Percentiles rank a stretch among this genome's conserved stretches.
Conservation (phyloP, 2,329 filamentous ascomycete genomes). For the Colletotrichum sidae region DNA sequence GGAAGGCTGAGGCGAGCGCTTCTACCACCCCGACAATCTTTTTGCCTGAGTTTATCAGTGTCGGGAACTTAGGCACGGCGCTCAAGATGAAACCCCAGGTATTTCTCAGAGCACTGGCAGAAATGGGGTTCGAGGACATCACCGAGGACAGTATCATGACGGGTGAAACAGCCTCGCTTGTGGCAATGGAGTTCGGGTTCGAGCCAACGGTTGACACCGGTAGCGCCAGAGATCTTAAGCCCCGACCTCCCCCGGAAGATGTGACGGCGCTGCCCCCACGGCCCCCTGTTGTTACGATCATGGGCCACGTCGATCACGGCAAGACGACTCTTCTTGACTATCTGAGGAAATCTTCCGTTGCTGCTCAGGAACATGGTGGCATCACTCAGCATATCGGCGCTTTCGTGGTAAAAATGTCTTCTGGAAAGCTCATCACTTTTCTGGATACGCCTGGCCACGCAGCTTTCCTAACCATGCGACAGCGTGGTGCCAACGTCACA, state of each 20-base stretch:
- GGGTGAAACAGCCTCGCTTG: constrained; percentile 87
- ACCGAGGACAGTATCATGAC: constrained; percentile 87
- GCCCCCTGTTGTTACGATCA: constrained; percentile 96
- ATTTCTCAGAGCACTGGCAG: constrained; percentile 80
- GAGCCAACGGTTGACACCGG: constrained; percentile 81
- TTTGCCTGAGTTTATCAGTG: constrained; percentile 90
- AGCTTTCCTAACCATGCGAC: constrained; percentile 94
- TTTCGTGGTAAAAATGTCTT: constrained; percentile 89
- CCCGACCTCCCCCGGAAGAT: constrained; percentile 77
- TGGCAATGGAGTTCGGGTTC: constrained; percentile 93
- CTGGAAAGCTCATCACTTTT: constrained; percentile 93
- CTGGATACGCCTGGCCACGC: constrained; percentile 96
- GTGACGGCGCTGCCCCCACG: constrained; percentile 75
- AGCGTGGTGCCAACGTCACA: constrained; percentile 93
- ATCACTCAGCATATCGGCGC: constrained; percentile 99
- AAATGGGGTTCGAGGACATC: constrained; percentile 91
- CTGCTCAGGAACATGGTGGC: constrained; percentile 90
- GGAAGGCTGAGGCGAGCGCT: constrained; percentile 57
- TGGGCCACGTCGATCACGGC: constrained; percentile 98
- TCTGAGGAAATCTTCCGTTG: constrained; percentile 91
- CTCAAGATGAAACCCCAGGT: constrained; percentile 76
- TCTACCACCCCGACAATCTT: constrained; percentile 63
- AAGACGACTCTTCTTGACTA: constrained; percentile 97
- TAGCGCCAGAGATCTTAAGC: constrained; percentile 76
- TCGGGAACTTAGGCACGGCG: constrained; percentile 82